Base-by-base conservation (phyloP, 2,329 filamentous ascomycete genomes). In the Whalleya microplaca region DNA sequence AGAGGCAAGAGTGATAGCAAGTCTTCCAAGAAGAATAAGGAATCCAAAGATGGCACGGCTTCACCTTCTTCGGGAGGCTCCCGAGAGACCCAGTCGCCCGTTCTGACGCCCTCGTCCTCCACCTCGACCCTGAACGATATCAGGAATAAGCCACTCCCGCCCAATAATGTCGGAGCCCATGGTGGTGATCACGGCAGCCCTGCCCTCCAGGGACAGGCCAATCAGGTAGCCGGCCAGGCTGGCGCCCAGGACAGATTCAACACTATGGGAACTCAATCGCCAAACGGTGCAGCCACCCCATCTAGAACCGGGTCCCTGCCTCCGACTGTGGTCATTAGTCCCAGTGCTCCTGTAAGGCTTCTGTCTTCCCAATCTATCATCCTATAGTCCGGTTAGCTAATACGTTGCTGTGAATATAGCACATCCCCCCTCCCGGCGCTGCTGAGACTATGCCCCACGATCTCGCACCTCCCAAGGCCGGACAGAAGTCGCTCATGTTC, bases 391-490 rank as follows among this genome's bases (percentile, higher is more conserved):
- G 54, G 23, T 50, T 47, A 49, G 42, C 58, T 62, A 48, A 56
- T 54, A 7, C 52, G 20, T 23, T 60, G n/a, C 16, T 40, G 40
- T 50, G 53, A 59, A 51, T 37, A 12, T 65, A 95, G 92, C 95
- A 99, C 77, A 81, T 95, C 44, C 93, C 95, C 48, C 92, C 92
- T 60, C 95, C 95, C 46, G 95, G 95, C 65, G 89, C 93, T 55
- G 90, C 93, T 63, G 95, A 99, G 78, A 97, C 94, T 5, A 98
- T 99, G 94, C 95, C 95, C 50, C 92, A 96, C 70, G 95, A 99
- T 72, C 87, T 99, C 56, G 92, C 92, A 27, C 95, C 95, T 51
- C 95, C 95, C 18, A 96, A 97, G 76, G 88, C 91, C 43, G 92
- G 92, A 52, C 85, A 90, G 70, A 98, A 98, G 80, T 95, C 92